These are phyloP conservation scores for Diaporthe ampelina DNA, from an alignment of 2,329 filamentous ascomycete genomes.

Conservation along the genomic window DNA sequence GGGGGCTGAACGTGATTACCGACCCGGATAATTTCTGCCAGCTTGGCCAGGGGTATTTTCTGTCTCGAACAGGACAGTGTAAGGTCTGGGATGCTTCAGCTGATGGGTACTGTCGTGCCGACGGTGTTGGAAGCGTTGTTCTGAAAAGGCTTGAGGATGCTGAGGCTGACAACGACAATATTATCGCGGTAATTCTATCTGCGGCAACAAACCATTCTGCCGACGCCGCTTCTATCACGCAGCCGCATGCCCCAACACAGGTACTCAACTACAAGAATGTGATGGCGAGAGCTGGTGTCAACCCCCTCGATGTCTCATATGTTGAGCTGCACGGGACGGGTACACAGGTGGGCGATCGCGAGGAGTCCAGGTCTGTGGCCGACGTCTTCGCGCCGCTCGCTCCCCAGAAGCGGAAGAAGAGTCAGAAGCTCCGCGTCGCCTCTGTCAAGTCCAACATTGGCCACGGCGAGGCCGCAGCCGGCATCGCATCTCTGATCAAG, in stretches of 20 bases:
- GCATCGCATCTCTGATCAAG: conserved; percentile 60
- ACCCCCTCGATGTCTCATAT: conserved; percentile 68
- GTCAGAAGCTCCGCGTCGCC: conserved; percentile 59
- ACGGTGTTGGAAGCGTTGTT: too few relatives aligned
- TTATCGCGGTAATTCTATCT: too few relatives aligned
- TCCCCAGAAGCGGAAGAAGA: too few relatives aligned
- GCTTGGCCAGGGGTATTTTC: conserved; percentile 74
- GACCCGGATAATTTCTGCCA: conserved; percentile 76
- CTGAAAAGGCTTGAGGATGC: too few relatives aligned
- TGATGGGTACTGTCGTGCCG: too few relatives aligned
- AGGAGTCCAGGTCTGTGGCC: conserved; percentile 75
- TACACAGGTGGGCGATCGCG: conserved; percentile 77
- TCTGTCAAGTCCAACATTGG: conserved; percentile 62
- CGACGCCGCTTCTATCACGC: too few relatives aligned
- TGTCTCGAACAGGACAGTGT: conserved; percentile 58
- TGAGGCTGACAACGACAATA: conserved; percentile 65
- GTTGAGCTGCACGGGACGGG: conserved; percentile 80
- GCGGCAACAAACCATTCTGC: too few relatives aligned
- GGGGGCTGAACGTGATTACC: conserved; percentile 75
- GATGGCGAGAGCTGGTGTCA: conserved; percentile 63
- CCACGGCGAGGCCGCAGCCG: conserved; percentile 61
- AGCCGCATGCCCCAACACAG: too few relatives aligned
- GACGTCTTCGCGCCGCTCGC: conserved; percentile 70
- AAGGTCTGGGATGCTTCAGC: conserved; percentile 77
- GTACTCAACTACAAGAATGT: conserved; percentile 44